Evolutionary conservation across 345 rosid species (phyloP).

Genomic region (Populus ilicifolia): DNA sequence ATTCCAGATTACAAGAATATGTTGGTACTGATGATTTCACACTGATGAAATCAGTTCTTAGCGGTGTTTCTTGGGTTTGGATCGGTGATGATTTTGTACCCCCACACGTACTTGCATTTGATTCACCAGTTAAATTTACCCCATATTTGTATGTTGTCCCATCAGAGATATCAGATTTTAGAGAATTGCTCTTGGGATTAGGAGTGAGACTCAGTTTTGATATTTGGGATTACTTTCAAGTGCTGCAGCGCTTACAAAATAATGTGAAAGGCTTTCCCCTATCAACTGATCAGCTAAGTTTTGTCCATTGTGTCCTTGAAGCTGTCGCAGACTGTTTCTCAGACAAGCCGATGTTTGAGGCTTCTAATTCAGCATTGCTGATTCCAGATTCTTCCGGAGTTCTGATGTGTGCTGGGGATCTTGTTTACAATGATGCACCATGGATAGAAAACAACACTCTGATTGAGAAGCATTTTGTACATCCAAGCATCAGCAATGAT

Average conservation of each 20-base stretch:
- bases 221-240: constrained; percentile 70
- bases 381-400: constrained; percentile 73
- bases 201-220: constrained; percentile 82
- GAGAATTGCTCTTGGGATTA: constrained; percentile 67
- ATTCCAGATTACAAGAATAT: constrained; percentile 57
- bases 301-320: constrained; percentile 80
- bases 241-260: constrained; percentile 62
- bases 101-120: constrained; percentile 82
- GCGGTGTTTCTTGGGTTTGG: constrained; percentile 88
- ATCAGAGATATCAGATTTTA: constrained; percentile 78
- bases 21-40: constrained; percentile 56
- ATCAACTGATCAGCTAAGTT: constrained; percentile 64
- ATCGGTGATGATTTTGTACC: constrained; percentile 86
- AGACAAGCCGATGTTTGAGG: constrained; percentile 50
- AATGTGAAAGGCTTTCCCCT: constrained; percentile 59
- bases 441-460: constrained; percentile 75
- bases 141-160: constrained; percentile 96
- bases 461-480: constrained; percentile 69
- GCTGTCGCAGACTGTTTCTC: constrained; percentile 66
- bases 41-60: constrained; percentile 55
- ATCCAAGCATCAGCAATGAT: constrained; percentile 74
- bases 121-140: constrained; percentile 89
- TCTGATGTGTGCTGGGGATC: constrained; percentile 55
- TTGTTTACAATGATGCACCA: constrained; percentile 94
- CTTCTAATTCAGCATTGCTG: constrained; percentile 46